Conservation (phyloP, 2,329 filamentous ascomycete genomes). For the Alternaria gansuensis region DNA sequence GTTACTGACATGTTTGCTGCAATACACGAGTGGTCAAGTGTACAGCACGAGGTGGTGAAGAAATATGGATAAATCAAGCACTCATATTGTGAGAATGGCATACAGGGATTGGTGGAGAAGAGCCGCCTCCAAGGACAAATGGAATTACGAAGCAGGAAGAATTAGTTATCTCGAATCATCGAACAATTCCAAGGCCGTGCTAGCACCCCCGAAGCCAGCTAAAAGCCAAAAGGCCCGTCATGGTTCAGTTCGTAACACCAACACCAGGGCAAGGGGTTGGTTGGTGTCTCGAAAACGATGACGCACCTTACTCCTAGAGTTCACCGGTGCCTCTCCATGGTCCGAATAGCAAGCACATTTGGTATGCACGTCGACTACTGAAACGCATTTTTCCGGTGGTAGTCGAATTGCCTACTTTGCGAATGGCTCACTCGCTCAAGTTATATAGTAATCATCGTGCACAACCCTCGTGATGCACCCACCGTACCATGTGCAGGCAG, state of each 20-base stretch:
- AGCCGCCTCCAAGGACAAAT: not conserved
- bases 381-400: slow-evolving; percentile 17
- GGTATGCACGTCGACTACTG: not conserved
- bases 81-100: slow-evolving; percentile 9
- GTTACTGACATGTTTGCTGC: slow-evolving; percentile 25
- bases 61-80: slow-evolving; percentile 29
- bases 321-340: not conserved
- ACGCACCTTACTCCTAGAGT: slow-evolving; percentile 1
- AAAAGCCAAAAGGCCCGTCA: slow-evolving; percentile 9
- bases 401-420: slow-evolving; percentile 3
- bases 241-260: slow-evolving; percentile 8
- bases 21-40: slow-evolving; percentile 31
- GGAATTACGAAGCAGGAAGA: slow-evolving; percentile 5
- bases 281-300: slow-evolving; percentile 5
- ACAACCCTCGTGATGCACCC: slow-evolving; percentile 12
- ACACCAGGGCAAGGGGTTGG: slow-evolving; percentile 4
- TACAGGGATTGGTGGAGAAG: slow-evolving; percentile 1
- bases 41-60: slow-evolving; percentile 7
- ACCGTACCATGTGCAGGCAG: slow-evolving; percentile 9
- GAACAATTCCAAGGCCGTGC: not conserved
- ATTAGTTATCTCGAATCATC: not conserved
- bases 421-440: slow-evolving; percentile 2
- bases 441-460: slow-evolving; percentile 10
- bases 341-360: slow-evolving; percentile 6
- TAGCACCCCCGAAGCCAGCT: slow-evolving; percentile 1